Evolutionary conservation across 2,329 filamentous ascomycete genomes (phyloP).

Genomic region (Rhynchosporium secalis): DNA sequence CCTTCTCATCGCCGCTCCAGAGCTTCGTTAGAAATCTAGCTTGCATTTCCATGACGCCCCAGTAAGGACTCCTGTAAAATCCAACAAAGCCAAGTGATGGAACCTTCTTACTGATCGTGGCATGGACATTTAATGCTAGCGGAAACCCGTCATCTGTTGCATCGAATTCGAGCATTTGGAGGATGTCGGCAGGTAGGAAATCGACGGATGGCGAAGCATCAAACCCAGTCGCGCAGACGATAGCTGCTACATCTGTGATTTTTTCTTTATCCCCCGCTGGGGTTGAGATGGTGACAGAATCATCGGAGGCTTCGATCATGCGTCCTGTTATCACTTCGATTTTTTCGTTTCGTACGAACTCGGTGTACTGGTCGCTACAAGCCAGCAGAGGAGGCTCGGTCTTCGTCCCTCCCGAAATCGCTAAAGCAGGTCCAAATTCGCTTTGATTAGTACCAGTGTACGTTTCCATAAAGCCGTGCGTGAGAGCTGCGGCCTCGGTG

Average conservation of each 20-base stretch:
- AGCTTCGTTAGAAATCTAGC: slow-evolving; percentile 64
- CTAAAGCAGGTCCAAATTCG: slow-evolving; percentile 45
- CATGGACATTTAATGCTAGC: slow-evolving; percentile 66
- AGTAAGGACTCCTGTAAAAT: slow-evolving; percentile 82
- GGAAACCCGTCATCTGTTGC: slow-evolving; percentile 50
- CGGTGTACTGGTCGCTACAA: slow-evolving; percentile 70
- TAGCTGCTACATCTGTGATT: slow-evolving; percentile 60
- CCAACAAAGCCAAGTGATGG: slow-evolving; percentile 75
- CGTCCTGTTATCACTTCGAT: slow-evolving; percentile 47
- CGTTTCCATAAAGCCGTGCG: slow-evolving; percentile 52
- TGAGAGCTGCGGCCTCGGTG: slow-evolving; percentile 53
- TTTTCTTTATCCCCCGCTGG: slow-evolving; percentile 26
- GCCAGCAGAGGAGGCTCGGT: slow-evolving; percentile 63
- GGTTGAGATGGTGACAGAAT: slow-evolving; percentile 38
- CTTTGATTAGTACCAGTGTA: slow-evolving; percentile 56
- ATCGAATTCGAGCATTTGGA: slow-evolving; percentile 58
- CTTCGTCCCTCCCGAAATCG: slow-evolving; percentile 24
- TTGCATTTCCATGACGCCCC: slow-evolving; percentile 88
- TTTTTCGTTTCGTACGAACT: slow-evolving; percentile 68
- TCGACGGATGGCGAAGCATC: slow-evolving; percentile 62
- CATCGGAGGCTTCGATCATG: slow-evolving; percentile 16
- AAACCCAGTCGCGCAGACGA: slow-evolving; percentile 78
- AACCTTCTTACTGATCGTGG: slow-evolving; percentile 59
- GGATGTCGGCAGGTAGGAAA: slow-evolving; percentile 60
- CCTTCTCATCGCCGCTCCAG: slow-evolving; percentile 49